A percentile compares a stretch with the other conserved stretches of the same genome.
phyloP scores from a whole-genome alignment of 2,329 filamentous ascomycete species.

The Ilyonectria robusta region DNA sequence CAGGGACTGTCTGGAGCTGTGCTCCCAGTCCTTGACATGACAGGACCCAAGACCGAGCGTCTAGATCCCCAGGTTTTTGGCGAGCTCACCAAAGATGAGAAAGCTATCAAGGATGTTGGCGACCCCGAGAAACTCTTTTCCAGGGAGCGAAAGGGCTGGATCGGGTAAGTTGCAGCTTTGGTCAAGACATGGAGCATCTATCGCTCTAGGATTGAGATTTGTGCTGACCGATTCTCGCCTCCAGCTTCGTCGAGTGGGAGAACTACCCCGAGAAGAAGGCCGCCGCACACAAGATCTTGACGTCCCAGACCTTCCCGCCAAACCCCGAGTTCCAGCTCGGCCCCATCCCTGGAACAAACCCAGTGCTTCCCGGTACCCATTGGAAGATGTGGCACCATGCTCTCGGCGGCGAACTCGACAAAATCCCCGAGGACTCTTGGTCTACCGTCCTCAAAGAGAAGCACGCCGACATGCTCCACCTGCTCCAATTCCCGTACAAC shows the following conservation, averaged over 20 bases:
- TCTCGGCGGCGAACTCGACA: conserved; percentile 54
- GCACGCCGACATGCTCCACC: conserved; percentile 71
- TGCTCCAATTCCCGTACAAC: conserved; percentile 76
- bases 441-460: conserved; percentile 69
- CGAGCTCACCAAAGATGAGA: conserved; percentile 56
- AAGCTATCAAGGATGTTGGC: conserved; percentile 57
- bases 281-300: conserved; percentile 66
- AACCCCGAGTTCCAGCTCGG: conserved; percentile 69
- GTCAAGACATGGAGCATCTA: neutral
- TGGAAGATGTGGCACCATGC: conserved; percentile 74
- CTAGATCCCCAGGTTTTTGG: conserved; percentile 48
- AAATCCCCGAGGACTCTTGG: conserved; percentile 72
- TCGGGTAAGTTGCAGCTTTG: conserved; percentile 43
- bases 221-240: too few relatives aligned
- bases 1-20: conserved; percentile 63
- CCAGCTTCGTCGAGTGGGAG: conserved; percentile 78
- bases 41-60: conserved; percentile 51
- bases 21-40: conserved; percentile 63
- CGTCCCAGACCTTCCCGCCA: conserved; percentile 48
- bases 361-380: conserved; percentile 67
- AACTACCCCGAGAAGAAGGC: conserved; percentile 77
- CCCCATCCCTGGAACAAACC: conserved; percentile 70
- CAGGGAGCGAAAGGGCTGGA: conserved; percentile 52
- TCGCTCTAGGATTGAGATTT: neutral
- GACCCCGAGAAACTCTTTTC: conserved; percentile 50